A percentile compares a stretch with the other conserved stretches of the same genome.
Evolutionary conservation across 768 basidiomycete species (phyloP).

Genomic region (Lactarius psammicola): DNA sequence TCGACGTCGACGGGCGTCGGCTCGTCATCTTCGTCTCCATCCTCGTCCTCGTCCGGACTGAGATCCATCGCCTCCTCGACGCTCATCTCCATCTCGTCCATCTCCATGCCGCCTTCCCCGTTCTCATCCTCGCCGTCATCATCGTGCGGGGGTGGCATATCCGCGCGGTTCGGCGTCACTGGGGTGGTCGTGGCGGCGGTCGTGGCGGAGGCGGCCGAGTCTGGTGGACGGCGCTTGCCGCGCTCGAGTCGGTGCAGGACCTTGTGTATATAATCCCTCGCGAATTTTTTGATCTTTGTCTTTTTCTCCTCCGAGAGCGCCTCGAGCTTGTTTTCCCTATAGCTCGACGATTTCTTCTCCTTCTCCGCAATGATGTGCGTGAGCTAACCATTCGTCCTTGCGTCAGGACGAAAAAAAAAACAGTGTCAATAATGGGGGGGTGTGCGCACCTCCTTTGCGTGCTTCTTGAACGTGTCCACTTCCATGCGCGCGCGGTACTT

Average conservation of each 20-base stretch:
- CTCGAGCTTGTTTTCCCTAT: conserved; percentile 59
- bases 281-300: conserved; percentile 87
- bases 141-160: background rate
- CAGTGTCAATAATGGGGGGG: too few species aligned
- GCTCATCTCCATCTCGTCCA: conserved; percentile 29
- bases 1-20: conserved; percentile 28
- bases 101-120: too few species aligned
- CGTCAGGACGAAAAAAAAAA: too few species aligned
- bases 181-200: too few species aligned
- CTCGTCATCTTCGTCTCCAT: conserved; percentile 23
- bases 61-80: conserved; percentile 35
- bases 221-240: conserved; percentile 32
- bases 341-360: conserved; percentile 88
- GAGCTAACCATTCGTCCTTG: conserved; percentile 65
- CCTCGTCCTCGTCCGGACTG: conserved; percentile 28
- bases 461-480: conserved; percentile 85
- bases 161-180: background rate
- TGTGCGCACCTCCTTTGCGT: conserved; percentile 94
- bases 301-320: conserved; percentile 82
- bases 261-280: conserved; percentile 88
- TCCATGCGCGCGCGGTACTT: conserved; percentile 78
- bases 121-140: background rate
- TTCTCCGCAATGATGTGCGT: conserved; percentile 87
- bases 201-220: too few species aligned
- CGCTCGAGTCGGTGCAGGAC: conserved; percentile 68